Evolutionary conservation across 1,139 yeast species (phyloP), one percentile per base, ranked within the genome.

Genomic region (Scheffersomyces segobiensis): DNA sequence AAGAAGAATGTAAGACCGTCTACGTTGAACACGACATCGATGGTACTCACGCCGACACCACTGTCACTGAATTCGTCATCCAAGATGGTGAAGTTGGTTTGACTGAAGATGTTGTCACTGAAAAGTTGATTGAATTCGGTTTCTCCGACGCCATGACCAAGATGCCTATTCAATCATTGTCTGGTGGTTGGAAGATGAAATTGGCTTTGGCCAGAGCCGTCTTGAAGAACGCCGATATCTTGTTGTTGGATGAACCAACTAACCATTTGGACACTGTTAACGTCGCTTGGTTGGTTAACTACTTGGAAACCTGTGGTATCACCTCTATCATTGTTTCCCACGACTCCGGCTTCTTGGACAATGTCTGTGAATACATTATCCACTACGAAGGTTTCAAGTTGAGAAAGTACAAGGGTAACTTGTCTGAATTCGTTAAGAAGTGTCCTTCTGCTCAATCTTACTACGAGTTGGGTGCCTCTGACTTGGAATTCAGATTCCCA

Each of bases 171-270:
- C 88, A 93, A 77, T 91, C 98, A 66, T 87, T 95, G 72, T 93
- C 98, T 74, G 99, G 99, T 89, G 99, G 99, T 88, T 95, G 99
- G 99, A 95, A 95, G 88, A 95, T 95, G 99, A 95, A 95, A 86
- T 88, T 95, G 80, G 99, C 98, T 77, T 87, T 95, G 76, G 98
- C 98, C 71, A 91, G 98, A 85, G 99, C 99, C 76, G 98, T 95
- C 78, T 90, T 95, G 84, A 91, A 91, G 87, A 93, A 93, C 83
- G 98, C 98, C 73, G 98, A 95, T 83, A 95, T 95, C 77, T 87
- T 95, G 81, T 87, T 95, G 81, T 88, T 95, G 79, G 99, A 95
- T 87, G 99, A 95, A 87, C 99, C 99, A 85, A 95, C 99, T 78
- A 95, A 95, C 89, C 99, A 95, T 86, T 91, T 95, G 89, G 99